Conservation (phyloP, 306 rosid species). For the Inga oerstediana region DNA sequence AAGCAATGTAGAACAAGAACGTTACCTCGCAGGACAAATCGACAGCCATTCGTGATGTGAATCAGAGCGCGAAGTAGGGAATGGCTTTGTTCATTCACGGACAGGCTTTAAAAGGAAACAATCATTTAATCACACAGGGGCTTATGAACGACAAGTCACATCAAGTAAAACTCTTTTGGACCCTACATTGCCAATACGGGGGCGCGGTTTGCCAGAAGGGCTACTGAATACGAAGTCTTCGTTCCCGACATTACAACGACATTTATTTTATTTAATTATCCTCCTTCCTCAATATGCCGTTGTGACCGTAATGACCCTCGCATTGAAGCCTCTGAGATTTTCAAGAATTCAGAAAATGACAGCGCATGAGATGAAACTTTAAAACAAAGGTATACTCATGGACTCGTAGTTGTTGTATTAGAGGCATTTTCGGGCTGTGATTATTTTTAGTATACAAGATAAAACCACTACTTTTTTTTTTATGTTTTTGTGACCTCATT, state of each 20-base stretch:
- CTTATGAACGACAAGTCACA: constrained; percentile 43
- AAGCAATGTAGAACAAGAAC: neutral
- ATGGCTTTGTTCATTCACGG: constrained; percentile 26
- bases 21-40: constrained; percentile 52
- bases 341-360: constrained; percentile 1
- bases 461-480: neutral
- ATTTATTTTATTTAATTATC: neutral
- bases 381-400: neutral
- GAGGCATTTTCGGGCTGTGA: too few relatives aligned
- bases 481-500: neutral
- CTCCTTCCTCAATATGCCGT: neutral
- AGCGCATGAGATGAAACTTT: neutral
- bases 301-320: constrained; percentile 42
- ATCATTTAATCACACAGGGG: neutral
- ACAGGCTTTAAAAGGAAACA: constrained; percentile 5
- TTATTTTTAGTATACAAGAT: neutral
- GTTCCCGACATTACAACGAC: constrained; percentile 40
- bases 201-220: constrained; percentile 47
- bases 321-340: neutral
- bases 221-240: constrained; percentile 37
- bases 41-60: constrained; percentile 44
- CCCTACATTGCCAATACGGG: constrained; percentile 6
- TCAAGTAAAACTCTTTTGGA: constrained; percentile 7
- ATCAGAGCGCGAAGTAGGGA: neutral
- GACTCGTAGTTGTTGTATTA: too few relatives aligned